Evolutionary conservation across 1,284 basidiomycete genomes (phyloP).

Genomic region (Ustilago sp.): DNA sequence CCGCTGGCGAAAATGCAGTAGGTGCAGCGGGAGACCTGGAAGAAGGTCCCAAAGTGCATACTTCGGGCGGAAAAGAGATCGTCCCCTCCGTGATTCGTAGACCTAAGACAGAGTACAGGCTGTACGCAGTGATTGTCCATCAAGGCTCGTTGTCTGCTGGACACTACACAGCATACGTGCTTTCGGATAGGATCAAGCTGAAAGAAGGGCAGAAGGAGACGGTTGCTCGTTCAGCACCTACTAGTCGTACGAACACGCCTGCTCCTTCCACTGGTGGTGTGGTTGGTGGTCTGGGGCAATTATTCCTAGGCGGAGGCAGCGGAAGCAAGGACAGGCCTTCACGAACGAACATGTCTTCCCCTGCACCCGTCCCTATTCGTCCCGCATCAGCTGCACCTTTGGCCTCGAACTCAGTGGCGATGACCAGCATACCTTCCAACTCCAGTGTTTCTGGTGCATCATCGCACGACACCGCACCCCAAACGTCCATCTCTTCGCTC

Average conservation of each 20-base stretch:
- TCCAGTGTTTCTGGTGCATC: conserved; percentile 29
- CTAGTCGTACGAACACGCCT: conserved; percentile 42
- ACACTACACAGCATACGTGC: conserved; percentile 64
- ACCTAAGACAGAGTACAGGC: conserved; percentile 61
- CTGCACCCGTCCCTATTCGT: conserved; percentile 29
- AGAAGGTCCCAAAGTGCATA: conserved; percentile 41
- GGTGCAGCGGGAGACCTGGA: conserved; percentile 29
- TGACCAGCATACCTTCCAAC: conserved; percentile 18
- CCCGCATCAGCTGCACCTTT: conserved; percentile 40
- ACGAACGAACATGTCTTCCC: conserved; percentile 24
- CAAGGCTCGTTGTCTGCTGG: conserved; percentile 59
- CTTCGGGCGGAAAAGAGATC: conserved; percentile 31
- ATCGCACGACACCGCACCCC: conserved; percentile 31
- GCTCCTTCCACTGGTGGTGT: conserved; percentile 14
- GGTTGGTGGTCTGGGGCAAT: conserved; percentile 20
- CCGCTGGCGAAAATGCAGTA: conserved; percentile 1
- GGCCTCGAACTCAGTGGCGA: conserved; percentile 22
- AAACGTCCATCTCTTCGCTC: conserved; percentile 43
- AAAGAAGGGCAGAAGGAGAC: conserved; percentile 38
- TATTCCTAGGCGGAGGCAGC: conserved; percentile 29
- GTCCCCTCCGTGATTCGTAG: conserved; percentile 36
- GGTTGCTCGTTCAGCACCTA: conserved; percentile 47
- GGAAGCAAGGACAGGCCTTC: conserved; percentile 13
- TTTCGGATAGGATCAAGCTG: conserved; percentile 54
- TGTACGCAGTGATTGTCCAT: conserved; percentile 84